Conservation (phyloP, 2,329 filamentous ascomycete genomes). For the Botryotinia narcissicola region DNA sequence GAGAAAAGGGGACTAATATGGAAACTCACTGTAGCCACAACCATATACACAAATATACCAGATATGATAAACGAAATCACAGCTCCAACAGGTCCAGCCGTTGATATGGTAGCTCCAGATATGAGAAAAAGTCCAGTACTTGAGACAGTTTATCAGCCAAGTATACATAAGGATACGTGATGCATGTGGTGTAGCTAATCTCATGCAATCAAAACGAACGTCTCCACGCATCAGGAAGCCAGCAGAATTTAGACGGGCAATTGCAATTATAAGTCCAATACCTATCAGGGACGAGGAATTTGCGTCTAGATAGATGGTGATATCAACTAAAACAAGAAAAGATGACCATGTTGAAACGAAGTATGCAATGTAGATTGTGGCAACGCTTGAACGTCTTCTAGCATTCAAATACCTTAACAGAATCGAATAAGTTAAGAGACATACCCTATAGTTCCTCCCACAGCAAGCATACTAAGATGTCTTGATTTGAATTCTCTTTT, state of each 20-base stretch:
- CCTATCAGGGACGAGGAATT: neutral
- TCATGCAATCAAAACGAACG: no score
- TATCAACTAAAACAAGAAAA: neutral
- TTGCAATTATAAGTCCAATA: neutral
- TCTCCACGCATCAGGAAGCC: neutral
- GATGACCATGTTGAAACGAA: neutral
- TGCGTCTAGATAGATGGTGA: neutral
- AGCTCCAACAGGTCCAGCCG: neutral
- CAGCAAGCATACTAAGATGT: conserved; percentile 14
- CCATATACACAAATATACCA: conserved; percentile 9
- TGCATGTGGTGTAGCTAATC: neutral
- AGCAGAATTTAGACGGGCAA: no score
- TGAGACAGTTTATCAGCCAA: neutral
- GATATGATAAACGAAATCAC: conserved; percentile 1
- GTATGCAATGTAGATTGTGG: neutral
- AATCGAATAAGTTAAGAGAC: neutral
- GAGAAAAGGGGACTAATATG: no score
- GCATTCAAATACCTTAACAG: neutral
- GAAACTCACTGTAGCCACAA: conserved; percentile 13
- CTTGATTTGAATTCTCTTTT: neutral
- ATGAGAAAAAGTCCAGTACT: conserved; percentile 10
- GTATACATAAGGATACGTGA: neutral
- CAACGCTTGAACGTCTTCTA: neutral
- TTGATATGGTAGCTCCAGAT: conserved; percentile 9
- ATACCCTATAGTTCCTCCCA: conserved; percentile 8